phyloP scores from a whole-genome alignment of 345 rosid species.

The Durio zibethinus region DNA sequence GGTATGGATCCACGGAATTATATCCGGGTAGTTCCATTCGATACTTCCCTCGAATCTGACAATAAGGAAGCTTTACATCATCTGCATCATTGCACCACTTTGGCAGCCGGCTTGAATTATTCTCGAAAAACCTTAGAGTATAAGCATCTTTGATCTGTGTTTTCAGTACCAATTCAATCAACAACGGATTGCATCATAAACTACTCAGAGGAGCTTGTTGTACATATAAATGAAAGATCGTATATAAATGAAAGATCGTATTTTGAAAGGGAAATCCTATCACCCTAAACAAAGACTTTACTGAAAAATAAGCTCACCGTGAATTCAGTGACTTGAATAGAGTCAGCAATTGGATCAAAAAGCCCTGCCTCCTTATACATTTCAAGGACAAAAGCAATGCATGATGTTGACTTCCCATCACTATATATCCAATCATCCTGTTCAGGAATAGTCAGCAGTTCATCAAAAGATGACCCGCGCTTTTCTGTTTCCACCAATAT shows the following conservation, averaged over 20 bases:
- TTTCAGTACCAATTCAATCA: constrained; percentile 12
- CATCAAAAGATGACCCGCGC: constrained; percentile 83
- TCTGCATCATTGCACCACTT: constrained; percentile 90
- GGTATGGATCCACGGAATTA: constrained; percentile 80
- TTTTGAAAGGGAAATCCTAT: neutral
- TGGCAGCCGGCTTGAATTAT: constrained; percentile 75
- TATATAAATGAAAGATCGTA: neutral
- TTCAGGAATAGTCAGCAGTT: constrained; percentile 91
- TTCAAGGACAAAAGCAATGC: constrained; percentile 88
- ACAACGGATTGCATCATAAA: neutral
- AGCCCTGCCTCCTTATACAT: constrained; percentile 96
- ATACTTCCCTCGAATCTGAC: constrained; percentile 88
- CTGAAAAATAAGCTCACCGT: constrained; percentile 32
- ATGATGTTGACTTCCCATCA: constrained; percentile 93
- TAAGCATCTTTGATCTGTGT: constrained; percentile 89
- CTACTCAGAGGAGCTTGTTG: neutral
- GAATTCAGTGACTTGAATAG: constrained; percentile 91
- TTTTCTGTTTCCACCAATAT: constrained; percentile 78
- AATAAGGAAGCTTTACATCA: constrained; percentile 71
- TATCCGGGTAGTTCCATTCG: constrained; percentile 93
- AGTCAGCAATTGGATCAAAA: constrained; percentile 58
- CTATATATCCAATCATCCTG: constrained; percentile 87
- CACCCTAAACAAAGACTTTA: neutral
- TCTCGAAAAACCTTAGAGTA: constrained; percentile 29
- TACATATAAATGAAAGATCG: neutral